Evolutionary conservation across 129 eudicot genomes (phyloP).

Genomic region (Oenanthe sinensis): DNA sequence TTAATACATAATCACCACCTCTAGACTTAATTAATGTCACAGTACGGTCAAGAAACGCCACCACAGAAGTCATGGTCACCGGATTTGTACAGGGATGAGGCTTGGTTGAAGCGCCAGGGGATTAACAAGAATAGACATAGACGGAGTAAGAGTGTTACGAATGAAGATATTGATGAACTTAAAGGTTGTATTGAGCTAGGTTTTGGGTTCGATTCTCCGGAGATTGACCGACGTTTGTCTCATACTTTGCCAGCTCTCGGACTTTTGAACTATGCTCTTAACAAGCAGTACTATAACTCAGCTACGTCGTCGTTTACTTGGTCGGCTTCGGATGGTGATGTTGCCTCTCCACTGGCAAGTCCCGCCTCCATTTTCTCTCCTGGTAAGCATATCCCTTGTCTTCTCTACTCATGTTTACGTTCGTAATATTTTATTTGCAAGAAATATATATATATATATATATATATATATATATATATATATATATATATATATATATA

Average conservation of each 20-base stretch:
- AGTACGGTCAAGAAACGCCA: neutral
- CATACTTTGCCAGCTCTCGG: constrained; percentile 75
- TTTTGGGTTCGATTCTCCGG: constrained; percentile 72
- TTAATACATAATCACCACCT: neutral
- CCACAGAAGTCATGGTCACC: constrained; percentile 83
- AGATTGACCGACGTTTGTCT: constrained; percentile 43
- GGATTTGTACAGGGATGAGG: constrained; percentile 65
- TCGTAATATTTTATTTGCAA: neutral
- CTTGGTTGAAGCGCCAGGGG: constrained; percentile 57
- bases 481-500: too few species aligned
- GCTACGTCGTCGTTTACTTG: constrained; percentile 36
- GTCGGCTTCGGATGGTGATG: constrained; percentile 35
- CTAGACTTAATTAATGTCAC: constrained; percentile 11
- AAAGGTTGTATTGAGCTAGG: constrained; percentile 81
- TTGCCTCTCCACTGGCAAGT: constrained; percentile 42
- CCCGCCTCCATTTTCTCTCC: constrained; percentile 42
- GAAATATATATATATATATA: too few species aligned
- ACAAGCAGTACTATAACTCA: constrained; percentile 45
- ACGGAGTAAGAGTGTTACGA: constrained; percentile 62
- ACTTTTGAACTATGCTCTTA: constrained; percentile 53
- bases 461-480: too few species aligned
- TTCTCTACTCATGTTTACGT: too few species aligned
- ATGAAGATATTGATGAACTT: constrained; percentile 72
- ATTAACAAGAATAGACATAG: constrained; percentile 30
- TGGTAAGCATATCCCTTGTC: constrained; percentile 23